Evolutionary conservation across 495 filamentous ascomycete species (phyloP), one percentile per base, ranked within the genome.

Genomic region (Penicillium roqueforti): DNA sequence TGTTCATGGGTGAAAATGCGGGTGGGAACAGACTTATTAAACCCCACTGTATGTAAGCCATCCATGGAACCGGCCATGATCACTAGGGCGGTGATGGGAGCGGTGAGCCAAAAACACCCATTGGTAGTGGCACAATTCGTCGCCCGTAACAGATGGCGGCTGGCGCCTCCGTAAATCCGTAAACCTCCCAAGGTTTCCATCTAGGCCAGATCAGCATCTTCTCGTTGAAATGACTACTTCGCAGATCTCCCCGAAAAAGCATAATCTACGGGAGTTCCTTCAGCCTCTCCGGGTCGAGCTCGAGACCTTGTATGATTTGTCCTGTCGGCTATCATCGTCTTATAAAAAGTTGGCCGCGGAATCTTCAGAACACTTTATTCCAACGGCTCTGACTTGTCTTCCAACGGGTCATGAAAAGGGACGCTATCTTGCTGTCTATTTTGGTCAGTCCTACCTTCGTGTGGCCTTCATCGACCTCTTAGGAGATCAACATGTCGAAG

Each of bases 401-500:
- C 85, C 86, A 0, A 76, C 68, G 0, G 81, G 79, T 2, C 65
- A 75, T 26, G 83, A 83, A 53, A 77, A 64, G 14, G 87, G 86
- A 39, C 83, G 80, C 43, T 87, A 81, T 62, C 72, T 90, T 4
- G 83, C 83, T 10, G 87, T 88, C 46, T 87, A 90, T 66, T 81
- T 89, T 43, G 88, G 87, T 14, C 82, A 88, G 31, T 84, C 82
- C 2, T 91, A 92, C 60, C 70, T 92, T 9, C 77, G 87, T 48
- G 86, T 89, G 3, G 87, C 80, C 38, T 87, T 90, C 47, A 79
- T 90, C 39, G 84, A 90, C 47, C 70, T 89, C 11, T 58, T 82
- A 13, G 80, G 81, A 6, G 64, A 68, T 55, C 63, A 62, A 32
- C 65, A 58, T 22, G 42, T 58, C 22, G 61, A 57, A 14, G 60